These are phyloP conservation scores for Nakazawaea populi DNA, from an alignment of 805 yeast species.

Conservation along the genomic window DNA sequence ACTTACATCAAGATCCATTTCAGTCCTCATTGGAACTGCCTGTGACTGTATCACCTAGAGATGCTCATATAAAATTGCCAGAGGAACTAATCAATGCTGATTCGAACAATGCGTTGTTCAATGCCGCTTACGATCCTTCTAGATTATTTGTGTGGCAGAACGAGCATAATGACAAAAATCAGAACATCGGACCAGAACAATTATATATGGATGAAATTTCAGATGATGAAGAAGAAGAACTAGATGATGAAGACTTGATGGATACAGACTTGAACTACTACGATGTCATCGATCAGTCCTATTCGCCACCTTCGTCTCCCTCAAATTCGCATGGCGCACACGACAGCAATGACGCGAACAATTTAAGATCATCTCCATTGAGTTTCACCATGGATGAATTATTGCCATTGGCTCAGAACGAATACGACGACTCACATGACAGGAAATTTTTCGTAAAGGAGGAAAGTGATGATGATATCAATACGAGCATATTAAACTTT, in stretches of 20 bases:
- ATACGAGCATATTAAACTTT: too few relatives aligned
- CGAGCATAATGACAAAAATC: constrained; percentile 2
- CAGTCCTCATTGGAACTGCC: constrained; percentile 8
- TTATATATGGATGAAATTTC: constrained; percentile 15
- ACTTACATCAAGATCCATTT: constrained; percentile 6
- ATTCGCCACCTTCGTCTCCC: constrained; percentile 2
- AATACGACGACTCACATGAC: not conserved
- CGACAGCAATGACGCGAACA: constrained; percentile 1
- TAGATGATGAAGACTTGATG: constrained; percentile 7
- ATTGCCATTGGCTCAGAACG: not conserved
- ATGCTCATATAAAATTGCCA: constrained; percentile 15
- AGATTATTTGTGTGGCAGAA: constrained; percentile 12
- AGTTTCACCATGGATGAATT: constrained; percentile 1
- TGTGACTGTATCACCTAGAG: constrained; percentile 14
- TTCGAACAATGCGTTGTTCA: constrained; percentile 3
- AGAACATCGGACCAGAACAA: constrained; percentile 12
- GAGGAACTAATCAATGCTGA: constrained; percentile 12
- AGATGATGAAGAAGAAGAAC: constrained; percentile 14
- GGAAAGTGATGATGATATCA: not conserved
- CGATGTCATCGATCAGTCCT: constrained; percentile 4
- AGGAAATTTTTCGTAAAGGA: not conserved
- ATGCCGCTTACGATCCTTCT: constrained; percentile 5
- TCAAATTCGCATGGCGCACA: not conserved
- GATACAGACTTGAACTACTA: constrained; percentile 4
- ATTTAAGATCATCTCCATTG: not conserved